These are phyloP conservation scores for Ichthyophthirius multifiliis DNA, from an alignment of 169 alveolate genomes.

Conservation along the genomic window DNA sequence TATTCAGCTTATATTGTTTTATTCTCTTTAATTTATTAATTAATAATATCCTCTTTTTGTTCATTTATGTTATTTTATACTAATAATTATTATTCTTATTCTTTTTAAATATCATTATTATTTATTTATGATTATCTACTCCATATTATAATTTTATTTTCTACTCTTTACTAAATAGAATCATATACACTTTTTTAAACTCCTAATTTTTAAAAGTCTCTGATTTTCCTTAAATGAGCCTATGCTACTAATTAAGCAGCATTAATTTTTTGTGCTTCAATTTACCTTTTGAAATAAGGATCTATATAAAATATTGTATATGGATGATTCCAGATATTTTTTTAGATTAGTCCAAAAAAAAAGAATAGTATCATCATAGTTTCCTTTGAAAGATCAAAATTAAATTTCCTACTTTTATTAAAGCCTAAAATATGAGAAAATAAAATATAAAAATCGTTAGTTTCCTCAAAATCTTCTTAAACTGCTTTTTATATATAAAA, in stretches of 20 bases:
- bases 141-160: slow-evolving; percentile 25
- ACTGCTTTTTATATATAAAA: not conserved
- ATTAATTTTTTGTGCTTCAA: not conserved
- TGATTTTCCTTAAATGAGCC: slow-evolving; percentile 19
- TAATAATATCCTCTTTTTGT: not conserved
- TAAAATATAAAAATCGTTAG: slow-evolving; percentile 22
- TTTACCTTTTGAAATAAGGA: slow-evolving; percentile 20
- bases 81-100: not conserved
- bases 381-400: slow-evolving; percentile 17
- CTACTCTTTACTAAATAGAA: slow-evolving; percentile 15
- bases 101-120: not conserved
- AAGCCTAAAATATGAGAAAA: slow-evolving; percentile 24
- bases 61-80: not conserved
- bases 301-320: slow-evolving; percentile 19
- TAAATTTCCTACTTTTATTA: slow-evolving; percentile 15
- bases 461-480: not conserved
- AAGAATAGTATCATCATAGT: slow-evolving; percentile 31
- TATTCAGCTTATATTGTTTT: not conserved
- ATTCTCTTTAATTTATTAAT: not conserved
- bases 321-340: slow-evolving; percentile 37
- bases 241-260: slow-evolving; percentile 18
- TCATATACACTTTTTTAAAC: slow-evolving; percentile 25
- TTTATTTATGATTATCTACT: not conserved
- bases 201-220: slow-evolving; percentile 3
- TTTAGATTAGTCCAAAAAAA: slow-evolving; percentile 16